Base-by-base conservation (phyloP, 805 yeast species). In the Candida ascalaphidarum region DNA sequence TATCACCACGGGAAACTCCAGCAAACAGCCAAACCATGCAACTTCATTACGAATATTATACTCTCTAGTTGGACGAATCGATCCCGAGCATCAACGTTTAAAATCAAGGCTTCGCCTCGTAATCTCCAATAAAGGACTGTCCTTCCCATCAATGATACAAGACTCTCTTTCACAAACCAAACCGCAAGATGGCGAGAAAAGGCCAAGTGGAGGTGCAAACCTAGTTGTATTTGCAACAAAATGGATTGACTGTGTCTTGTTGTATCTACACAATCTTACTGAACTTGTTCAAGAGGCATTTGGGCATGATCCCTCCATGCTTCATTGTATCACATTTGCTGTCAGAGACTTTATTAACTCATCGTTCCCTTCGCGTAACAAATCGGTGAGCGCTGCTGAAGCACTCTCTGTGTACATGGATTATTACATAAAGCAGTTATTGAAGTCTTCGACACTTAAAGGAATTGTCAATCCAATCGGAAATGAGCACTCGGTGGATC, bases 171-270 rank as follows among this genome's bases (percentile, higher is more conserved):
- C n/a, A n/a, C 28, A 40, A 41, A 26, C 38, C 38, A 29, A 28
- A 36, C 31, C 27, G 11, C 8, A 27, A 5, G 34, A 25, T 11
- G 29, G 29, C 13, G 19, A 31, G 18, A 34, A 34, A 16, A 17
- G 22, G n/a, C 15, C 35, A 3, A n/a, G n/a, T n/a, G n/a, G n/a
- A n/a, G n/a, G n/a, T n/a, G n/a, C n/a, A n/a, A n/a, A n/a, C n/a
- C n/a, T n/a, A n/a, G 26, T 31, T 11, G 30, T 41, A 22, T 70
- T 68, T 39, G 92, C 94, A 0, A 62, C 72, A 3, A 61, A 63
- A 29, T 86, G 94, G 89, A 68, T 82, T 7, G 71, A 71, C 24
- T 60, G 68, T 17, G 64, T 82, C 3, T 47, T 82, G 8, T 50
- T 46, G 8, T 55, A 74, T 32, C 77, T 71, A 38, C 57, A 55